Percentiles rank a stretch among this genome's conserved stretches.
These are phyloP conservation scores for Litchi chinensis DNA, from an alignment of 345 rosid genomes.

Conservation along the genomic window DNA sequence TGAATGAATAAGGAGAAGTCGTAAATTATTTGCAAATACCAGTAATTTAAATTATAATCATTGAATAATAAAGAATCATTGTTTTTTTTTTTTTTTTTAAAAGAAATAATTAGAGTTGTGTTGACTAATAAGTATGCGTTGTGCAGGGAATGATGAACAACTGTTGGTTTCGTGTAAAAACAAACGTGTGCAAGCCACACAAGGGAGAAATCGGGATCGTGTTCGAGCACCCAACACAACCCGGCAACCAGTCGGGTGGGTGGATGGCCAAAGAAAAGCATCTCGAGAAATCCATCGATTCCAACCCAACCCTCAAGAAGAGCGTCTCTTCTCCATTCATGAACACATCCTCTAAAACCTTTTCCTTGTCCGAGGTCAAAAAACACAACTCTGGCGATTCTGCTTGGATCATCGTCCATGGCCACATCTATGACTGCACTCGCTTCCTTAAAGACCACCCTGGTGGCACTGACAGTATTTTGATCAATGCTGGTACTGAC, in stretches of 20 bases:
- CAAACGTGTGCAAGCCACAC: slow-evolving; percentile 77
- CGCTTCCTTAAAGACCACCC: slow-evolving; percentile 89
- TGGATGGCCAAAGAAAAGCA: slow-evolving; percentile 96
- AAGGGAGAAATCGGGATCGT: slow-evolving; percentile 91
- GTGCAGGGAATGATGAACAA: slow-evolving; percentile 99
- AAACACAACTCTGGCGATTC: slow-evolving; percentile 75
- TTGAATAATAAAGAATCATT: no score
- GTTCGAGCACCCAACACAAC: slow-evolving; percentile 90
- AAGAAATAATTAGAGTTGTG: no score
- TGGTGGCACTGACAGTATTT: slow-evolving; percentile 82
- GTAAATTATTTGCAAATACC: no score
- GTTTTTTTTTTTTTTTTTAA: no score
- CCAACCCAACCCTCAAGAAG: slow-evolving; percentile 57
- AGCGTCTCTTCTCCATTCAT: slow-evolving; percentile 90
- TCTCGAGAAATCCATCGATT: slow-evolving; percentile 58
- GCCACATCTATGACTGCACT: slow-evolving; percentile 91
- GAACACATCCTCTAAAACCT: slow-evolving; percentile 70
- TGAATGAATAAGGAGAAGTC: no score
- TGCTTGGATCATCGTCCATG: slow-evolving; percentile 91
- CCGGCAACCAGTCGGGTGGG: slow-evolving; percentile 93
- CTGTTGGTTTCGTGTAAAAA: slow-evolving; percentile 86
- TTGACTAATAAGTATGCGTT: background rate
- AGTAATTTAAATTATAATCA: no score
- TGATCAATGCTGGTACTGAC: slow-evolving; percentile 88
- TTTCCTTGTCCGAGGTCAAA: slow-evolving; percentile 64